These are phyloP conservation scores for Grammothele lineata DNA, from an alignment of 768 basidiomycete genomes.

Conservation along the genomic window DNA sequence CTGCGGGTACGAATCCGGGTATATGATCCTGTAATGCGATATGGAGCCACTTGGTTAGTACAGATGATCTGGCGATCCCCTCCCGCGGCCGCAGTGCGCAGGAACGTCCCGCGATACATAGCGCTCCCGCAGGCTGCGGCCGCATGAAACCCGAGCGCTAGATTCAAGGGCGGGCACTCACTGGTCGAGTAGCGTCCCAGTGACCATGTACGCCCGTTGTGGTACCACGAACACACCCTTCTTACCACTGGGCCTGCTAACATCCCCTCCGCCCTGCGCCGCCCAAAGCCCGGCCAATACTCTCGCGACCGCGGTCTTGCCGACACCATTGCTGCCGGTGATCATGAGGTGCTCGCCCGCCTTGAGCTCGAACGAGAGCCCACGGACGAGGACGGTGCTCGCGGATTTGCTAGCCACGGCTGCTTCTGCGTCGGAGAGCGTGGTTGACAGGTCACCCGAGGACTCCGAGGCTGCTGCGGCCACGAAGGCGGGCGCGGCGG, in stretches of 20 bases:
- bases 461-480: constrained; percentile 2
- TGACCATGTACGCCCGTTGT: constrained; percentile 89
- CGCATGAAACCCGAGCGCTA: neutral
- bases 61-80: too few species aligned
- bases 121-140: too few species aligned
- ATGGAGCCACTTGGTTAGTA: too few species aligned
- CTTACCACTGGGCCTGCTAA: constrained; percentile 34
- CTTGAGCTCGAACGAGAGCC: constrained; percentile 58
- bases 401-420: constrained; percentile 24
- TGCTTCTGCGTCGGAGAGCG: neutral
- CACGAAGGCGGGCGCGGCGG: constrained; percentile 11
- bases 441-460: neutral
- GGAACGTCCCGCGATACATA: too few species aligned
- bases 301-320: constrained; percentile 85
- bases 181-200: constrained; percentile 86
- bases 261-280: constrained; percentile 35
- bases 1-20: constrained; percentile 81
- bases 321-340: constrained; percentile 89
- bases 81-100: too few species aligned
- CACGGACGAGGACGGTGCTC: constrained; percentile 55
- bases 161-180: constrained; percentile 24
- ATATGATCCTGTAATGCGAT: constrained; percentile 55
- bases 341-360: constrained; percentile 89
- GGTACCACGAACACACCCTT: constrained; percentile 80
- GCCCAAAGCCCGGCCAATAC: constrained; percentile 91